Conservation (phyloP, 148 eudicot species). For the Vaccinium myrtillus region DNA sequence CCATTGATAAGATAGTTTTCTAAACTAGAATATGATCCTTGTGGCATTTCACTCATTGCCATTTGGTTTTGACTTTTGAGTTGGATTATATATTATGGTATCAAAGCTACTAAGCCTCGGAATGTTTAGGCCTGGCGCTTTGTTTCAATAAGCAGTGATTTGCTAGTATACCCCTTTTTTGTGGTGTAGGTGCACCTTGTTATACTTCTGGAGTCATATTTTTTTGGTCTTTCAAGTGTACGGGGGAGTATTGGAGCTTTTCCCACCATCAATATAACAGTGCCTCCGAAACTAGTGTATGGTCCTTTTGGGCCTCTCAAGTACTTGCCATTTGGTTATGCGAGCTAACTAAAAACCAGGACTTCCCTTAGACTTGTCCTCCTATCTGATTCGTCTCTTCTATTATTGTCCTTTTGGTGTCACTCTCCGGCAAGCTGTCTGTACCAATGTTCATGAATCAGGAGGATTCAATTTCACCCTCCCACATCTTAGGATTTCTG, state of each 20-base stretch:
- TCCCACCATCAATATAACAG: background rate
- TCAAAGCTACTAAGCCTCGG: background rate
- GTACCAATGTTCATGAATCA: background rate
- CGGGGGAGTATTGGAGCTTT: background rate
- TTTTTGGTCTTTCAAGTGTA: background rate
- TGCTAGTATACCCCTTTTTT: background rate
- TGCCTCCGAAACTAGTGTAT: background rate
- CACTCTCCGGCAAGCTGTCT: background rate
- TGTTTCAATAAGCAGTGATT: background rate
- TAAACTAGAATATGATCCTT: background rate
- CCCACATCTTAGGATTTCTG: background rate
- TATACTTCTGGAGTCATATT: background rate
- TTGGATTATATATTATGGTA: background rate
- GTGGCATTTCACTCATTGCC: background rate
- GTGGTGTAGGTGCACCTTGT: background rate
- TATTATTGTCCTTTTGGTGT: background rate
- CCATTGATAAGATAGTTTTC: background rate
- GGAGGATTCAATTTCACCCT: constrained; percentile 8
- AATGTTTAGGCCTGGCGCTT: background rate
- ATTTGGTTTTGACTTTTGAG: background rate
- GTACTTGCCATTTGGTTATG: background rate
- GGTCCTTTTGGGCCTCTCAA: constrained; percentile 4
- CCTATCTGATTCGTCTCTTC: background rate
- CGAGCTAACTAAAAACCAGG: background rate
- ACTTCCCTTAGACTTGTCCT: background rate